phyloP scores from a whole-genome alignment of 163 green algal species.

The Coccomyxa subellipsoidea region DNA sequence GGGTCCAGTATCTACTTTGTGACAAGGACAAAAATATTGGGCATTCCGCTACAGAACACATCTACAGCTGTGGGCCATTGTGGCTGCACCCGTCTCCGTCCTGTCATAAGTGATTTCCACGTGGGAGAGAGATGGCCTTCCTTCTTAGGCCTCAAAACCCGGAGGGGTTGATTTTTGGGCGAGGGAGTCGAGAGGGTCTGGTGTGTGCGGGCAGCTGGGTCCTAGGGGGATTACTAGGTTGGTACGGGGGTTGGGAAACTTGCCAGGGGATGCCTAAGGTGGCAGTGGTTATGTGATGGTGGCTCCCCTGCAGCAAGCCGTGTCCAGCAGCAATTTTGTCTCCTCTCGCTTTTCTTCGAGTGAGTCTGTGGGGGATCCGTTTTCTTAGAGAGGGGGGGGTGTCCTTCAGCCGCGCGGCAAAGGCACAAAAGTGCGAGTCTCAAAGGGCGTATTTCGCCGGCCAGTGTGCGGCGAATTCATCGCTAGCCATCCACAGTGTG shows the following conservation, averaged over 20 bases:
- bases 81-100: too few relatives aligned
- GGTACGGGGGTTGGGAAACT: neutral
- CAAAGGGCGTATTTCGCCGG: neutral
- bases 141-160: too few relatives aligned
- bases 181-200: neutral
- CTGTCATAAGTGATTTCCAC: too few relatives aligned
- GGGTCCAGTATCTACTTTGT: neutral
- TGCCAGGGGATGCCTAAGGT: neutral
- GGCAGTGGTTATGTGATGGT: neutral
- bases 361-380: neutral
- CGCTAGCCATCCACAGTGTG: too few relatives aligned
- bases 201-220: neutral
- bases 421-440: neutral
- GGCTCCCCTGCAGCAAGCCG: neutral
- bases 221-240: neutral
- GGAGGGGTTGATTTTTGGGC: neutral
- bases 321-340: neutral
- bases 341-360: neutral
- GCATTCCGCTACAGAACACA: neutral
- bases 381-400: neutral
- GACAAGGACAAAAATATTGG: neutral
- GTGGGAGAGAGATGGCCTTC: neutral
- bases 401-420: neutral
- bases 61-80: neutral
- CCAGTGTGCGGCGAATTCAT: too few relatives aligned